phyloP scores from a whole-genome alignment of 257 asterid genomes.

The Solanum etuberosum region DNA sequence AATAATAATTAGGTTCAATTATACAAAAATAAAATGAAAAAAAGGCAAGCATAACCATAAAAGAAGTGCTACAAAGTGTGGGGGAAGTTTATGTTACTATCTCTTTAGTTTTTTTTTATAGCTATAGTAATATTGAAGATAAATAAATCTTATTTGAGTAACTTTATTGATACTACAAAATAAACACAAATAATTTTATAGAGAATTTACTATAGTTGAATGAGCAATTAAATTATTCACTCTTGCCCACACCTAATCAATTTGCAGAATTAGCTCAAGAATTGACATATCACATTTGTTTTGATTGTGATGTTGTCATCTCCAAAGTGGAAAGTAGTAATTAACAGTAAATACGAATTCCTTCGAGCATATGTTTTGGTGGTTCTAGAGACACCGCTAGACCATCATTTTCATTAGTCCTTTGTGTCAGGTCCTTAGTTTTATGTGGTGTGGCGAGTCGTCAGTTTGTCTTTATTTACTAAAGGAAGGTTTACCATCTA shows the following conservation, averaged over 20 bases:
- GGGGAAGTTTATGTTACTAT: too few relatives aligned
- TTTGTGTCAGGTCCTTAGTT: too few relatives aligned
- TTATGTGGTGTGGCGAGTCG: too few relatives aligned
- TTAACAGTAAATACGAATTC: background rate
- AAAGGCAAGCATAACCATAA: too few relatives aligned
- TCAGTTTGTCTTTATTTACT: too few relatives aligned
- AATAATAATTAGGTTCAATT: too few relatives aligned
- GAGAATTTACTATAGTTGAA: background rate
- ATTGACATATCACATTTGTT: background rate
- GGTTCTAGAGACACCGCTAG: background rate
- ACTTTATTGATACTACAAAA: background rate
- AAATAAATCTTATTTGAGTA: too few relatives aligned
- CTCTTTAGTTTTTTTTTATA: too few relatives aligned
- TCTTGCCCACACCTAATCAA: background rate
- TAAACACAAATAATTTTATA: background rate
- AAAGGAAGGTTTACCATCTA: background rate
- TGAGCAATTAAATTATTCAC: background rate
- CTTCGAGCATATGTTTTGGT: background rate
- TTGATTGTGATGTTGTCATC: background rate
- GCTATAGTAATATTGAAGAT: too few relatives aligned
- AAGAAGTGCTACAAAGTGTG: too few relatives aligned
- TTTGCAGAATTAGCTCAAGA: background rate
- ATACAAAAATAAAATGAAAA: too few relatives aligned
- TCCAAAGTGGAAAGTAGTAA: background rate
- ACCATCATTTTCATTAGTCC: background rate